These are phyloP conservation scores for Chrysanthemum lavandulifolium DNA, from an alignment of 129 eudicot species.

Conservation along the genomic window DNA sequence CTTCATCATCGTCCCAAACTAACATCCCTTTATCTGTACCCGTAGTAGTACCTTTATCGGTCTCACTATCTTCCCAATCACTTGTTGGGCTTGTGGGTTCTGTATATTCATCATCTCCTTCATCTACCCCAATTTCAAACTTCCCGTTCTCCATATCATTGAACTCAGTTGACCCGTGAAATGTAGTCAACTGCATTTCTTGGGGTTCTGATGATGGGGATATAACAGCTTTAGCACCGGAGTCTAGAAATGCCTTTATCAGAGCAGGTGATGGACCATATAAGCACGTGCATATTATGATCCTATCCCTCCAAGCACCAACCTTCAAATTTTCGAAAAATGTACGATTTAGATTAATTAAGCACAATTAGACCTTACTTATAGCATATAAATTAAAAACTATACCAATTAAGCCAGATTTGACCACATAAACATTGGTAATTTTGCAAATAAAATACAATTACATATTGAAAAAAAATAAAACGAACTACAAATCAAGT, in stretches of 20 bases:
- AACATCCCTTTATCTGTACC: conserved; percentile 39
- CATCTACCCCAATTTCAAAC: conserved; percentile 93
- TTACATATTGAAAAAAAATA: not conserved
- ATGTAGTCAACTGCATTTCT: conserved; percentile 72
- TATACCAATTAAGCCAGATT: not conserved
- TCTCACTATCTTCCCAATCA: conserved; percentile 97
- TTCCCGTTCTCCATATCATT: conserved; percentile 67
- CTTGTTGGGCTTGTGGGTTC: conserved; percentile 68
- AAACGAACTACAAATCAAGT: conserved; percentile 16
- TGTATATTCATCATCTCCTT: conserved; percentile 43
- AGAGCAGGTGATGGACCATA: conserved; percentile 74
- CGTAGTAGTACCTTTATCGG: conserved; percentile 64
- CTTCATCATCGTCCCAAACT: conserved; percentile 89
- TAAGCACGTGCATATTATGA: conserved; percentile 75
- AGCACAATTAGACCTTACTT: not conserved
- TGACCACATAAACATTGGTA: not conserved
- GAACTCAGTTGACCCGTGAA: conserved; percentile 68
- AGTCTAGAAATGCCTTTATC: conserved; percentile 81
- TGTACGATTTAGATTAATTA: not conserved
- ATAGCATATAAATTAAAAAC: not conserved
- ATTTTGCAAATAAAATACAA: too few relatives aligned
- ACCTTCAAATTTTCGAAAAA: conserved; percentile 39
- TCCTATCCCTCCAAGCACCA: conserved; percentile 98
- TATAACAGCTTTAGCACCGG: conserved; percentile 93
- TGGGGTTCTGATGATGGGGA: conserved; percentile 85